phyloP scores from a whole-genome alignment of 2,329 filamentous ascomycete genomes.

The Aspergillus viridinutans region DNA sequence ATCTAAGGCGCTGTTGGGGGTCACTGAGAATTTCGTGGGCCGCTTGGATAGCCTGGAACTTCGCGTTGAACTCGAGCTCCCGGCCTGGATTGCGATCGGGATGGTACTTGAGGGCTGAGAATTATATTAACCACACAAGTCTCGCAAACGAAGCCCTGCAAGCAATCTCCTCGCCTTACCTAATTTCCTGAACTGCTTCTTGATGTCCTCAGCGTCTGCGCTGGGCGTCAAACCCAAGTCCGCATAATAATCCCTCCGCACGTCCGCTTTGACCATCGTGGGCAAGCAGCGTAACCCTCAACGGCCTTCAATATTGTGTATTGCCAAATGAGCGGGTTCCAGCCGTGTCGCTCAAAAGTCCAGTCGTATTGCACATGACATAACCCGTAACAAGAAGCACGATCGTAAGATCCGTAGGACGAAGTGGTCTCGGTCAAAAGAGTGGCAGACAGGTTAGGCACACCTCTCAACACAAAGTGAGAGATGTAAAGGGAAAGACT shows the following conservation, averaged over 20 bases:
- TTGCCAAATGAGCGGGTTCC: constrained; percentile 8
- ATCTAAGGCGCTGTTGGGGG: constrained; percentile 54
- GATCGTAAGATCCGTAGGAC: background rate
- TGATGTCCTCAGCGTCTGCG: constrained; percentile 70
- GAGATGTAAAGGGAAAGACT: background rate
- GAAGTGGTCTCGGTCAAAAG: background rate
- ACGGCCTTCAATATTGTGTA: constrained; percentile 1
- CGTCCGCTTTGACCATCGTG: constrained; percentile 66
- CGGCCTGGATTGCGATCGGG: constrained; percentile 83
- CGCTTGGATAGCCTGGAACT: constrained; percentile 81
- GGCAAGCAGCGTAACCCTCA: constrained; percentile 4
- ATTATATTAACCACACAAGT: constrained; percentile 4
- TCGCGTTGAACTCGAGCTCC: constrained; percentile 72
- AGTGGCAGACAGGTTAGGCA: background rate
- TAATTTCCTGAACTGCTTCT: constrained; percentile 80
- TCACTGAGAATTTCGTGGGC: constrained; percentile 74
- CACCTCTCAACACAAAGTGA: background rate
- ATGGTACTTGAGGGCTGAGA: constrained; percentile 73
- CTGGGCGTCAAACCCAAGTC: constrained; percentile 69
- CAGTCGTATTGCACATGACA: constrained; percentile 20
- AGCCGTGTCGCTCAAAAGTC: constrained; percentile 9
- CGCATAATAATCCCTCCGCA: constrained; percentile 74
- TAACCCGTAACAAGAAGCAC: constrained; percentile 12
- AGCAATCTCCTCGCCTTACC: constrained; percentile 46
- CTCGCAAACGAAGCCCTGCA: background rate